Conservation (phyloP, 805 yeast genomes). For the Kodamaea nitidulidarum region DNA sequence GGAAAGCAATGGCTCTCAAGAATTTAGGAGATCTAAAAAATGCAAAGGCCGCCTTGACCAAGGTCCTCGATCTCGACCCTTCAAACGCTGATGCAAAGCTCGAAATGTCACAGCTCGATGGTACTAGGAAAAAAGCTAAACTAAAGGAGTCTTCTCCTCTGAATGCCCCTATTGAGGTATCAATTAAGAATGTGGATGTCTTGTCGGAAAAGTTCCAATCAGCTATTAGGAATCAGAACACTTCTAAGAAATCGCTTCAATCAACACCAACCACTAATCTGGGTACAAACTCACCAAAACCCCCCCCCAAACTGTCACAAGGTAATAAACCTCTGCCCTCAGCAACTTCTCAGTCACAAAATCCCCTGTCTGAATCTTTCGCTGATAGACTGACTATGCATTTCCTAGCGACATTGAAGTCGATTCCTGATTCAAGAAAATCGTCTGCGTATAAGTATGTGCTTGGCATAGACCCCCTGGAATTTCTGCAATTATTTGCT, state of each 20-base stretch:
- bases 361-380: constrained; percentile 9
- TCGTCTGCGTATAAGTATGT: constrained; percentile 34
- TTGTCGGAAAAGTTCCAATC: constrained; percentile 37
- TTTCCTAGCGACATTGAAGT: constrained; percentile 21
- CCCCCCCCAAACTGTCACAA: background rate
- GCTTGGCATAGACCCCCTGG: constrained; percentile 21
- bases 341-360: background rate
- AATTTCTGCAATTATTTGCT: constrained; percentile 30
- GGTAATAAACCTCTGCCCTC: background rate
- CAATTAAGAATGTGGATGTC: constrained; percentile 39
- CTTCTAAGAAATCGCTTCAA: background rate
- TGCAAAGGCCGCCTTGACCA: constrained; percentile 27
- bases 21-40: constrained; percentile 20
- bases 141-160: constrained; percentile 1
- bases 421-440: constrained; percentile 23
- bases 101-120: constrained; percentile 24
- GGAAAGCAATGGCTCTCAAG: constrained; percentile 43
- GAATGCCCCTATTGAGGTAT: constrained; percentile 16
- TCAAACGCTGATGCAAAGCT: constrained; percentile 33
- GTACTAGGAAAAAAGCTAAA: constrained; percentile 12
- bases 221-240: background rate
- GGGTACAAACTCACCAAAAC: background rate
- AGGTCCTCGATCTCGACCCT: constrained; percentile 41
- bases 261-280: background rate
- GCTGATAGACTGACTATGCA: constrained; percentile 23